These are phyloP conservation scores for Fusarium aywerte DNA, from an alignment of 2,329 filamentous ascomycete genomes.

Conservation along the genomic window DNA sequence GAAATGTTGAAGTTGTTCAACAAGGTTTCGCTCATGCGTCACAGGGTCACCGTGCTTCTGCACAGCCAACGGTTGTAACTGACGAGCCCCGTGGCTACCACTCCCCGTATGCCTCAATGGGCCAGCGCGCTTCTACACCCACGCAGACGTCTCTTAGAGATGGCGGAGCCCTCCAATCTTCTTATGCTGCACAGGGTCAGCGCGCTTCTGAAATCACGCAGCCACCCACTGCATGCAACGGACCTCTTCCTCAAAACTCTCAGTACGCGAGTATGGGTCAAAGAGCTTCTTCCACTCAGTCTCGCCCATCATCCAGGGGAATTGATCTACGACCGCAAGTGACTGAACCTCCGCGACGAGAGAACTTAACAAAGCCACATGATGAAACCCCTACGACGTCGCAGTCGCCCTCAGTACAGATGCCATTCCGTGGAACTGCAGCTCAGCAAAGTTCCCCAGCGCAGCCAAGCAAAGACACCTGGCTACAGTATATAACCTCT, in stretches of 20 bases:
- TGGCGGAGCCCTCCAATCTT: background rate
- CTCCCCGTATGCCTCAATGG: background rate
- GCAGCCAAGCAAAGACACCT: background rate
- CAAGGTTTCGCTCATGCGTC: background rate
- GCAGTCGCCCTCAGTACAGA: background rate
- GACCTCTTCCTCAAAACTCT: background rate
- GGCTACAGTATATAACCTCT: background rate
- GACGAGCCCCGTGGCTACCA: background rate
- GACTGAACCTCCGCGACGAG: background rate
- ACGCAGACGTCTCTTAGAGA: background rate
- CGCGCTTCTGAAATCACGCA: background rate
- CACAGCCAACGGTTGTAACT: background rate
- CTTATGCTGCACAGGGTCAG: background rate
- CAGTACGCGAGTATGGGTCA: background rate
- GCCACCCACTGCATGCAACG: too few species aligned
- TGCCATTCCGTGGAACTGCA: background rate
- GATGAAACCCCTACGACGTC: background rate
- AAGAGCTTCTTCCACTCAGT: background rate
- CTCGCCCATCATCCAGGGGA: background rate
- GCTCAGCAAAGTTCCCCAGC: background rate
- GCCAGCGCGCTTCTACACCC: background rate
- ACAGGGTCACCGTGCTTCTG: background rate
- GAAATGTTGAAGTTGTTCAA: too few species aligned
- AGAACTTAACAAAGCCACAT: background rate
- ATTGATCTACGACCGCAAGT: background rate